Conservation (phyloP, 129 eudicot genomes). For the Sambucus nigra region DNA sequence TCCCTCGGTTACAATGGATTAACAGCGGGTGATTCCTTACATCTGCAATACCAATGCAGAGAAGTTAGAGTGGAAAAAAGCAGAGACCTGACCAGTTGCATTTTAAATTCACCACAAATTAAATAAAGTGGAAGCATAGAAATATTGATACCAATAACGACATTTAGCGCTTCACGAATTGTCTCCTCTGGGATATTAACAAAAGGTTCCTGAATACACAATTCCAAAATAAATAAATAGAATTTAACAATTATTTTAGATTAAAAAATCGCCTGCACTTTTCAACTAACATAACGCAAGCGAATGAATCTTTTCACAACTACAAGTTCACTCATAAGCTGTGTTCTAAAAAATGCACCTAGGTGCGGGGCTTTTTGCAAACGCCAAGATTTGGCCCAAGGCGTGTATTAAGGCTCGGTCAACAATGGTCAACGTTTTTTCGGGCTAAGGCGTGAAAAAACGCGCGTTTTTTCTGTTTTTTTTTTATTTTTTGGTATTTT, state of each 20-base stretch:
- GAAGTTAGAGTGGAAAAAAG: constrained; percentile 4
- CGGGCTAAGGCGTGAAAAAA: too few relatives aligned
- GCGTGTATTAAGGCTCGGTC: too few relatives aligned
- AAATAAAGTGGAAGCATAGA: not conserved
- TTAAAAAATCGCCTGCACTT: not conserved
- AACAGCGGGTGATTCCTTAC: constrained; percentile 72
- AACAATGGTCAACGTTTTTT: too few relatives aligned
- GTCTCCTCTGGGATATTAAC: constrained; percentile 83
- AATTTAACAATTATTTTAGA: not conserved
- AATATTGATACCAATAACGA: constrained; percentile 48
- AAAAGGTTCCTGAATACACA: constrained; percentile 54
- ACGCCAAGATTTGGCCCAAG: too few relatives aligned
- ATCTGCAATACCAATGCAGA: constrained; percentile 35
- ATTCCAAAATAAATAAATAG: not conserved
- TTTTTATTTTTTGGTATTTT: too few relatives aligned
- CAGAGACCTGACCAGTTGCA: constrained; percentile 1
- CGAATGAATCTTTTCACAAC: not conserved
- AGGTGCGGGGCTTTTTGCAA: too few relatives aligned
- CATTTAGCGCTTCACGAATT: constrained; percentile 79
- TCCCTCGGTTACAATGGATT: constrained; percentile 94
- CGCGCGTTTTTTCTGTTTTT: too few relatives aligned
- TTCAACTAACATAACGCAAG: not conserved
- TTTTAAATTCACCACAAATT: not conserved
- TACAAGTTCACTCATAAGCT: not conserved
- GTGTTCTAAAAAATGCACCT: too few relatives aligned